Evolutionary conservation across 2,329 filamentous ascomycete species (phyloP), one percentile per base, ranked within the genome.

Genomic region (Ceratocystis colombiana): DNA sequence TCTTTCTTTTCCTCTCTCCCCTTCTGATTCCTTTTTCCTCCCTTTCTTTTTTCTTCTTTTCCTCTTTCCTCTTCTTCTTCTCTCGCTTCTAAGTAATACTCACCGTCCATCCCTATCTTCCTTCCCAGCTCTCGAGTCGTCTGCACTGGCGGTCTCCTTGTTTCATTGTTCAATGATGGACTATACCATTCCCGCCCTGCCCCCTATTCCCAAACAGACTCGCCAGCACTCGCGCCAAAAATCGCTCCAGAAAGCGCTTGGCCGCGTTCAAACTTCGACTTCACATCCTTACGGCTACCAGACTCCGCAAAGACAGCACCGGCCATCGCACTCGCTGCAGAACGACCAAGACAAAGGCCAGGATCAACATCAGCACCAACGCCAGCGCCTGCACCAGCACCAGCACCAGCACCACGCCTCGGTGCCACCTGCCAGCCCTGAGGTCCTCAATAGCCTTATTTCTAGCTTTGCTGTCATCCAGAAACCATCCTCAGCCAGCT

Each of bases 121-220:
- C 50, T 61, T 61, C 25, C 25, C 37, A 28, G 12, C 25, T n/a
- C 10, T 20, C n/a, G 61, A 63, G 61, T 48, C 61, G 61, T 48
- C 61, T 63, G 61, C 61, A 8, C 44, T 30, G 46, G 44, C 44
- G 48, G 61, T 50, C 46, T 64, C 37, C 48, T 37, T 64, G 30
- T 57, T 53, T 50, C 28, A 30, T 37, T 59, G 28, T 33, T 61
- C 46, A 22, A 67, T 15, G n/a, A 70, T 70, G 69, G 68, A 70
- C 64, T 67, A 63, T 45, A 46, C 61, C 15, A 61, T 65, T 46
- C 65, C 65, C 44, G 59, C 68, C 17, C 44, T 68, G 17, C 69
- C 69, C 66, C 68, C 68, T 65, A 69, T 70, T 65, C 69, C 69
- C 15, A 66, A 65, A 37, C 69, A 70, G 46, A 66, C 64, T 62